Evolutionary conservation across 75 land plant genomes (phyloP), one percentile per base, ranked within the genome.

Genomic region (Pinus tabuliformis): DNA sequence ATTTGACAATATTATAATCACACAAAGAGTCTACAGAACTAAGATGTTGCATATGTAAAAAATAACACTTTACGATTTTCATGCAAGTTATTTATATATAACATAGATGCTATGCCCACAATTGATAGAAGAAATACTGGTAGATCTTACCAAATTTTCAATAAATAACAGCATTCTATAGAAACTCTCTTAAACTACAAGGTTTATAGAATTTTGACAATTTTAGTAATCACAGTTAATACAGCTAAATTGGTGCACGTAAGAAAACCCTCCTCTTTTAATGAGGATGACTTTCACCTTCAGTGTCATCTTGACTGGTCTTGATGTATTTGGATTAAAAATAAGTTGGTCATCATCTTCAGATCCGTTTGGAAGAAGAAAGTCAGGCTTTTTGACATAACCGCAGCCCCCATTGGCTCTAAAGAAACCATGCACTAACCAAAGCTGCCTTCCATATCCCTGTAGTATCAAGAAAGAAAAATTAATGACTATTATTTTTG

Each of bases 321-420:
- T 62, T 0, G 21, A 14, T 26, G 62, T 80, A 26, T 33, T 70
- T 21, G 98, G 99, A 83, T 92, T 77, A 76, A 87, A 92, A 17
- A 85, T 22, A 15, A 26, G 15, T 37, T 78, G 36, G n/a, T 24
- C 76, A 26, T 83, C 80, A 73, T 76, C 77, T 72, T 83, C 42
- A 62, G 79, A 64, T 75, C 77, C 84, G 42, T 14, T 30, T n/a
- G 81, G 68, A 77, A 94, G 24, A 30, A 95, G 77, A 79, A 92
- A 84, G 2, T 85, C 87, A 8, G 99, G 99, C 73, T 97, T 97
- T 62, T 89, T 92, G n/a, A 97, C 89, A 77, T 97, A 97, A 28
- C 99, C 99, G 78, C 98, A 92, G 13, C 95, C 92, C 52, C 95
- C 98, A 87, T 97, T 97, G 24, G 95, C 90, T 79, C 84, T 92